Conservation (phyloP, 805 yeast species). For the Saturnispora besseyi region DNA sequence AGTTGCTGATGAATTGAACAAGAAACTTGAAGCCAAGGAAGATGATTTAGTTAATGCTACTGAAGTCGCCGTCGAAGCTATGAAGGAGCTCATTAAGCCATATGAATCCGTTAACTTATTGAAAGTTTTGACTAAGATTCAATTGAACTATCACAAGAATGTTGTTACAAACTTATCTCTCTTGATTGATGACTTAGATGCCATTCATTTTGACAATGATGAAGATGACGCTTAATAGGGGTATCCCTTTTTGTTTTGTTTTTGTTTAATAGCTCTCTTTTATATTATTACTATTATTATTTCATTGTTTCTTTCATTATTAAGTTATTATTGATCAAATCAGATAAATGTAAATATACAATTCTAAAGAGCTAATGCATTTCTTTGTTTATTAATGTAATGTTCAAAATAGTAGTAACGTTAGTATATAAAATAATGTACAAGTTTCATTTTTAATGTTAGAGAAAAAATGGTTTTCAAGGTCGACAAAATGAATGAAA, state of each 20-base stretch:
- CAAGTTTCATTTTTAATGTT: not conserved
- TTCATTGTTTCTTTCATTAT: not conserved
- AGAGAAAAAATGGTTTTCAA: not conserved
- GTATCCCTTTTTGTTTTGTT: not conserved
- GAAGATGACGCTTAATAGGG: slow-evolving; percentile 6
- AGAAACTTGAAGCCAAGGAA: slow-evolving; percentile 49
- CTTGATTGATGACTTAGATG: slow-evolving; percentile 36
- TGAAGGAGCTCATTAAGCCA: slow-evolving; percentile 65
- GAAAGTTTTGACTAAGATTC: slow-evolving; percentile 60
- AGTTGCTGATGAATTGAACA: slow-evolving; percentile 42
- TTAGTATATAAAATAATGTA: not conserved
- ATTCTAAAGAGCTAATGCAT: not conserved
- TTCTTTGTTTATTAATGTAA: not conserved
- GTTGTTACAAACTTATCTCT: slow-evolving; percentile 40
- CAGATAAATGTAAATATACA: not conserved
- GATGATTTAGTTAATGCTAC: slow-evolving; percentile 77
- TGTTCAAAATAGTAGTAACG: not conserved
- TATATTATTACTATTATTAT: not conserved
- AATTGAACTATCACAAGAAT: slow-evolving; percentile 52
- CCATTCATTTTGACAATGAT: slow-evolving; percentile 38
- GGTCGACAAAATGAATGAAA: not conserved
- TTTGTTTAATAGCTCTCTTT: not conserved
- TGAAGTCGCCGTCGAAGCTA: slow-evolving; percentile 66
- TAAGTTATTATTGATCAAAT: not conserved
- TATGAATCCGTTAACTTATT: slow-evolving; percentile 54